phyloP scores from a whole-genome alignment of 2,329 filamentous ascomycete species.

The Penicillium sp. region DNA sequence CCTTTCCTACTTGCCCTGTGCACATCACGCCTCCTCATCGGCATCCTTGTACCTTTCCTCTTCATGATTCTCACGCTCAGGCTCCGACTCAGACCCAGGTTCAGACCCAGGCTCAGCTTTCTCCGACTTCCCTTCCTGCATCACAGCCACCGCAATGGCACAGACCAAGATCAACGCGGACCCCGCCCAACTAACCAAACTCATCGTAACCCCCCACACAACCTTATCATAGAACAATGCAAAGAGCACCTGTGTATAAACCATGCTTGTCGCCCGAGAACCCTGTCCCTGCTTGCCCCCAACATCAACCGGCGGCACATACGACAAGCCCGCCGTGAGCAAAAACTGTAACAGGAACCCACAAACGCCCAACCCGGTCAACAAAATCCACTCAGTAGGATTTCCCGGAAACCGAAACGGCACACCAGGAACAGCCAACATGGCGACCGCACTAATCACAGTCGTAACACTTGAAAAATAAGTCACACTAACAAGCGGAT shows the following conservation, averaged over 20 bases:
- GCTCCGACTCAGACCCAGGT: not conserved
- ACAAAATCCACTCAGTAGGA: conserved; percentile 61
- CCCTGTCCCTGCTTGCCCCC: conserved; percentile 19
- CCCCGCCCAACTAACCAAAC: conserved; percentile 58
- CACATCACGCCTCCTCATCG: conserved; percentile 8
- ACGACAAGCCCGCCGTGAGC: conserved; percentile 72
- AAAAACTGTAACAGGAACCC: conserved; percentile 86
- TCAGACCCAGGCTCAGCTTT: not conserved
- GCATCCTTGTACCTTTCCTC: conserved; percentile 5
- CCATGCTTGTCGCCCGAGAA: conserved; percentile 62
- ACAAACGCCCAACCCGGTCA: conserved; percentile 66
- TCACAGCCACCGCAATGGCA: conserved; percentile 63
- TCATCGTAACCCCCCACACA: conserved; percentile 61
- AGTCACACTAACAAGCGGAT: conserved; percentile 80
- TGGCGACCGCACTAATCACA: conserved; percentile 61
- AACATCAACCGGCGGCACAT: conserved; percentile 57
- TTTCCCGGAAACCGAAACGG: conserved; percentile 57
- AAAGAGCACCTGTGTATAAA: conserved; percentile 70
- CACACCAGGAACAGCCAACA: conserved; percentile 56
- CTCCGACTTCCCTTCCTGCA: conserved; percentile 40
- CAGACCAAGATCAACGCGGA: conserved; percentile 64
- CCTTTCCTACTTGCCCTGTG: not conserved
- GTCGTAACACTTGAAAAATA: conserved; percentile 74
- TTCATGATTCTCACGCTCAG: not conserved
- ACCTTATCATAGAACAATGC: conserved; percentile 63